phyloP scores from a whole-genome alignment of 257 asterid genomes.

The Nicotiana paniculata region DNA sequence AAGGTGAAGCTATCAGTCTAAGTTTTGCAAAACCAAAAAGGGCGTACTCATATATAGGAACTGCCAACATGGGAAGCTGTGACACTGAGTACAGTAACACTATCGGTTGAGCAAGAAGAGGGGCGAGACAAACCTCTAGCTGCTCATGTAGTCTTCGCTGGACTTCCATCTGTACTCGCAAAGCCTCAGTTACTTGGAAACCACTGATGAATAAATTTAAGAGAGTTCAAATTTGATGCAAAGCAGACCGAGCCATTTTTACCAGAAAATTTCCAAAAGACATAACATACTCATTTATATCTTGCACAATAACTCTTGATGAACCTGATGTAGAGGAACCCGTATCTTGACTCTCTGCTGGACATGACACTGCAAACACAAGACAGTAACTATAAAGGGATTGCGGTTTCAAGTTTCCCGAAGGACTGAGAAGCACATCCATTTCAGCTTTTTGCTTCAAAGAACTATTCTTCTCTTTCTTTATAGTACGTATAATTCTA shows the following conservation, averaged over 20 bases:
- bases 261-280: not conserved
- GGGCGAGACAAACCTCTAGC: slow-evolving; percentile 53
- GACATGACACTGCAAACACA: slow-evolving; percentile 54
- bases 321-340: slow-evolving; percentile 75
- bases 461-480: not conserved
- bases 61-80: not conserved
- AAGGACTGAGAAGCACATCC: not conserved
- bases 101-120: not conserved
- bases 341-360: slow-evolving; percentile 81
- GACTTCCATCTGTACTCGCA: slow-evolving; percentile 95
- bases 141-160: slow-evolving; percentile 81
- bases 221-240: not conserved
- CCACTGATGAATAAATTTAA: slow-evolving; percentile 44
- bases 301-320: slow-evolving; percentile 58
- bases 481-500: not conserved
- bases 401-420: not conserved
- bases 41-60: not conserved
- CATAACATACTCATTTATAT: slow-evolving; percentile 52
- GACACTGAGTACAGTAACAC: not conserved
- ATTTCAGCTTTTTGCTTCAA: not conserved
- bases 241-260: not conserved
- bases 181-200: slow-evolving; percentile 82
- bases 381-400: not conserved
- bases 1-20: not conserved
- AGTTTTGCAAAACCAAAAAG: not conserved